Base-by-base conservation (phyloP, 371 early-diverging fungal species). In the Saksenaea oblongispora region DNA sequence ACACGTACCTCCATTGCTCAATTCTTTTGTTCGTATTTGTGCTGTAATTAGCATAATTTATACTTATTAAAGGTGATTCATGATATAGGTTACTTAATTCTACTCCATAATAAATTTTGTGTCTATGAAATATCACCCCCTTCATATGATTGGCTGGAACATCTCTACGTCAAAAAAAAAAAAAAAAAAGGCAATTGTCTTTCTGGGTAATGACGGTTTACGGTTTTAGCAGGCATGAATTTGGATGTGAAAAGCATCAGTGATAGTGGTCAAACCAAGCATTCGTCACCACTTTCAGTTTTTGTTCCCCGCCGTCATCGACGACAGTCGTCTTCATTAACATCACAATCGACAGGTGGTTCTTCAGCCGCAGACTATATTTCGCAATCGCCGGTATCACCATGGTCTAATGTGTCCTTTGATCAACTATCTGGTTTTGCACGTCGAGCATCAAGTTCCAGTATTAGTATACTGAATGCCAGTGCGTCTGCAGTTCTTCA, bases 341-440 rank as follows among this genome's bases (percentile, higher is more conserved):
- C 47, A 34, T 63, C 63, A 3, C 41, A 34, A 26, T 31, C 44
- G 26, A 28, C 44, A 56, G 37, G 13, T 41, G 34, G 41, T 22
- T 15, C 31, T 31, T 17, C 42, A 28, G 41, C 28, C 44, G 31
- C 47, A 24, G 44, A 17, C 26, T 26, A 24, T 34, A 5, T 17
- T 22, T 59, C 34, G 5, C 70, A 34, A 44, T 44, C 56, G 1
- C 54, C 63, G 13, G 58, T 67, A 9, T 69, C 73, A 15, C 64
- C 72, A 13, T 66, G 71, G 64, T 65, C 72, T 2, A 64, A 55
- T 34, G 51, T 70, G 13, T 66, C 75, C 5, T 61, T 77, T 34
- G 77, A 77, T 13, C 77, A 74, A 8, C 47, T 74, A n/a, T 72
- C 74, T 18, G 39, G 58, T 11, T 68, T 74, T 59, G 66, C 72